phyloP scores from a whole-genome alignment of 306 rosid species.

The Rosa multiflora region DNA sequence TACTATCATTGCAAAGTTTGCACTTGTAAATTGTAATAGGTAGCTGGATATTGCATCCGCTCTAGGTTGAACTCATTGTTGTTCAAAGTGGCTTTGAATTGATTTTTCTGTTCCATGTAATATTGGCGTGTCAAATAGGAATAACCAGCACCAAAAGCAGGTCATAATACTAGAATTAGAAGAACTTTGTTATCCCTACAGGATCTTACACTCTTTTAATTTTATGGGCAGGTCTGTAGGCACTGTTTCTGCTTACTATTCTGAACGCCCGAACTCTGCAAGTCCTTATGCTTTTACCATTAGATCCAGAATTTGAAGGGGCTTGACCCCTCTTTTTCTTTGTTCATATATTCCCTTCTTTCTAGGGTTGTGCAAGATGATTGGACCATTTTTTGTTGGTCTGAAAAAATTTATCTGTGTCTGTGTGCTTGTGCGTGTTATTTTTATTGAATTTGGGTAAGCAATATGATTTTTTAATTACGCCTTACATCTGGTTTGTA shows the following conservation, averaged over 20 bases:
- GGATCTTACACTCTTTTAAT: constrained; percentile 5
- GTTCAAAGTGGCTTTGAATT: neutral
- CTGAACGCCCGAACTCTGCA: neutral
- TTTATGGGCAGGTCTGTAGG: neutral
- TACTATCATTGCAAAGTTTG: constrained; percentile 19
- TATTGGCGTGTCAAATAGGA: neutral
- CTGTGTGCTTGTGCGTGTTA: constrained; percentile 5
- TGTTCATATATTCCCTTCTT: neutral
- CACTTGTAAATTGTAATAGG: constrained; percentile 7
- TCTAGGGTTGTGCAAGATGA: neutral
- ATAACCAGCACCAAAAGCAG: neutral
- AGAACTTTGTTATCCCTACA: neutral
- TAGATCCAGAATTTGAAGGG: neutral
- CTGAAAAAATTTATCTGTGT: neutral
- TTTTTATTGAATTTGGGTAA: neutral
- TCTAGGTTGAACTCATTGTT: neutral
- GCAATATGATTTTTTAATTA: neutral
- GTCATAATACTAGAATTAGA: neutral
- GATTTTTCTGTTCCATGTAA: neutral
- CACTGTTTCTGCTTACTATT: neutral
- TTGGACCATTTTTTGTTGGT: neutral
- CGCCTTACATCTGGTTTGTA: neutral
- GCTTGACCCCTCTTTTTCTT: neutral
- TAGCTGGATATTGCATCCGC: neutral
- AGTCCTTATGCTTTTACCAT: neutral